phyloP scores from a whole-genome alignment of 495 filamentous ascomycete genomes.

The Podospora conica region DNA sequence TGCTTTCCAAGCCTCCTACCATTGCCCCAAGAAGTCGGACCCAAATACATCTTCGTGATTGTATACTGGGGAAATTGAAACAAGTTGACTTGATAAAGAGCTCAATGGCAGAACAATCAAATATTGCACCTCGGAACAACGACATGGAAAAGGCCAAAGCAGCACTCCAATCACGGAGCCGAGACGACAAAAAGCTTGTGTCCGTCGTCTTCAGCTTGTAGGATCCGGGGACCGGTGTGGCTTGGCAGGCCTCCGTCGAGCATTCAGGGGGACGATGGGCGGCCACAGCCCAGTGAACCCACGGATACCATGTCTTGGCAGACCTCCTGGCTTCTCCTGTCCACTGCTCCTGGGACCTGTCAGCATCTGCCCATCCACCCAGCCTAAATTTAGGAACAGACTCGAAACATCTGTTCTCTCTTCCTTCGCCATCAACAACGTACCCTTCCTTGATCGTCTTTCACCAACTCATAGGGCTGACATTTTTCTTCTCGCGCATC shows the following conservation, averaged over 20 bases:
- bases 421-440: neutral
- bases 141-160: neutral
- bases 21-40: neutral
- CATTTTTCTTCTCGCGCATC: neutral
- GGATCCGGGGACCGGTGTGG: neutral
- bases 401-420: neutral
- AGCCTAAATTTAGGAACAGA: neutral
- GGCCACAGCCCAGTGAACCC: neutral
- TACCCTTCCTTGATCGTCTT: neutral
- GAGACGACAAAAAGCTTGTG: neutral
- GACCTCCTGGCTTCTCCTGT: neutral
- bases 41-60: neutral
- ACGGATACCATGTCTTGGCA: neutral
- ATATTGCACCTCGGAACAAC: neutral
- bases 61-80: no score
- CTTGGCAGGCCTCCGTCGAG: neutral
- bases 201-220: neutral
- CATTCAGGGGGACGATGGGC: neutral
- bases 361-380: neutral
- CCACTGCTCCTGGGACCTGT: no score
- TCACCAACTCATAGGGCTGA: neutral
- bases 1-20: neutral
- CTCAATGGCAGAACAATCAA: no score
- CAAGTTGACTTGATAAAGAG: no score
- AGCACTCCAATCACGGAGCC: neutral